Percentiles rank a stretch among this genome's conserved stretches.
These are phyloP conservation scores for Diddensiella santjacobensis DNA, from an alignment of 805 yeast genomes.

Conservation along the genomic window DNA sequence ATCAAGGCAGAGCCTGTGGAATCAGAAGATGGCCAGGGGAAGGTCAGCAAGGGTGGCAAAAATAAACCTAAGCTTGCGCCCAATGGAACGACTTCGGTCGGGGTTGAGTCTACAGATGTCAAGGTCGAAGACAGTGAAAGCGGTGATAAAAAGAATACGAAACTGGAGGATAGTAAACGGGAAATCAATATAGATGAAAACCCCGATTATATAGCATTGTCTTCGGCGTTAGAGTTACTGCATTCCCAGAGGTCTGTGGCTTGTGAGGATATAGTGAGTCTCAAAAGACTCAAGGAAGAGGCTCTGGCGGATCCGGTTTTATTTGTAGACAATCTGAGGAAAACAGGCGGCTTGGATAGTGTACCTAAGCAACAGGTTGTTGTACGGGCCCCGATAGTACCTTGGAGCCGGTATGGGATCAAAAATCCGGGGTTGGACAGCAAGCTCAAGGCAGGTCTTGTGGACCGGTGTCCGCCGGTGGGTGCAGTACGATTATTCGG, in stretches of 20 bases:
- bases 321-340: constrained; percentile 21
- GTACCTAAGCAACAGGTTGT: constrained; percentile 28
- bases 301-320: constrained; percentile 29
- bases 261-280: constrained; percentile 24
- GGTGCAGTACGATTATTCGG: constrained; percentile 22
- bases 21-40: not conserved
- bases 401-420: constrained; percentile 34
- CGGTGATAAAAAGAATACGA: not conserved
- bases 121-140: not conserved
- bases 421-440: constrained; percentile 27
- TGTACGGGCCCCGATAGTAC: constrained; percentile 30
- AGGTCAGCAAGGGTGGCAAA: not conserved
- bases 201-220: constrained; percentile 32
- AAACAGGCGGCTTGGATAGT: constrained; percentile 12
- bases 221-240: constrained; percentile 29
- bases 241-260: constrained; percentile 26
- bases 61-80: too few relatives aligned
- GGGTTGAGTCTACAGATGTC: too few relatives aligned
- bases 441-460: constrained; percentile 25
- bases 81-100: too few relatives aligned
- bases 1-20: not conserved
- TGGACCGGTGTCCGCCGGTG: constrained; percentile 24
- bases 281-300: constrained; percentile 24
- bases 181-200: constrained; percentile 12
- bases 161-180: not conserved